Evolutionary conservation across 1,139 yeast genomes (phyloP), one percentile per base, ranked within the genome.

Genomic region (Zygoascus sp.): DNA sequence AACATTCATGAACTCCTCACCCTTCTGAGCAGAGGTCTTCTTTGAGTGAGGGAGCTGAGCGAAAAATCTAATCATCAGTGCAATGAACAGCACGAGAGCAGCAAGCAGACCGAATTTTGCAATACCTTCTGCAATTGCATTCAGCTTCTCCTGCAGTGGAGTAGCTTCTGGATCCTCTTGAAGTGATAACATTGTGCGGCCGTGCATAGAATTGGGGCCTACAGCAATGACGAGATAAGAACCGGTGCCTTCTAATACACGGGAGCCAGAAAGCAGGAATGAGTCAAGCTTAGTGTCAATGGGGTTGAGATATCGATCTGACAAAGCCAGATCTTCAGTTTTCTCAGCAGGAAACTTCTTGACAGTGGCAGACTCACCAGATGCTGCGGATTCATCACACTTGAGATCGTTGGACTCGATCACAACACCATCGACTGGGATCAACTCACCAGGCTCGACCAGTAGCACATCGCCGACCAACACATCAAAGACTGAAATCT

Each of bases 51-150:
- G 79, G 39, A 88, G 73, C 50, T 80, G 73, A n/a, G 80, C 80
- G 47, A 83, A 73, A 64, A 83, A 92, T 54, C 94, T 79, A 53
- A 86, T 77, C 60, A 92, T 81, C 37, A 92, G 72, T 15, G 90
- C 87, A 40, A 86, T 58, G 61, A 94, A 92, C 47, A 94, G 72
- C 19, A 89, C 63, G 34, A 81, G 64, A 1, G 97, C 96, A 1
- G 95, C 92, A 45, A 86, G 71, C 56, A 89, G 79, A 47, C 98
- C 99, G 64, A 88, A 85, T 63, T 87, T 88, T 30, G 97, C 92
- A 53, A 94, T 92, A 17, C 94, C 95, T 62, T 84, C 95, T 2
- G 98, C 97, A 54, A 94, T 77, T 50, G 74, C 72, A 60, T 86
- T 83, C 53, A 94, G 75, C 59, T 96, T 80, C 50, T 73, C 82